Conservation (phyloP, 305 asterid genomes). For the Coffea humblotiana region DNA sequence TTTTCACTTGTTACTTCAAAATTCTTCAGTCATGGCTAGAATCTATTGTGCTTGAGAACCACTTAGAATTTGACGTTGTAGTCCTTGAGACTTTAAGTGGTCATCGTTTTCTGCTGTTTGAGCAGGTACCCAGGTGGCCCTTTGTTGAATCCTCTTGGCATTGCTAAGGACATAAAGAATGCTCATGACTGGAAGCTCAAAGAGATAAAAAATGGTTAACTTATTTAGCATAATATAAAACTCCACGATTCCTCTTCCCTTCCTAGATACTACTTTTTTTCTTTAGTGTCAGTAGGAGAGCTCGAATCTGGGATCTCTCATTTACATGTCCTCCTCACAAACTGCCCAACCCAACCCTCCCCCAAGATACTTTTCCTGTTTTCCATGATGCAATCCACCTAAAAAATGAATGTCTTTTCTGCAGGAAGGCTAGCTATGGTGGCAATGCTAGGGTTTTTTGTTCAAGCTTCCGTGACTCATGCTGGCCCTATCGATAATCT, state of each 20-base stretch:
- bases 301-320: too few relatives aligned
- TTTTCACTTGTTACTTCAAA: neutral
- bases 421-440: slow-evolving; percentile 90
- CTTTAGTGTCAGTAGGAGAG: too few relatives aligned
- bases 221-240: slow-evolving; percentile 1
- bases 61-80: neutral
- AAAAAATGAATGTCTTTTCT: neutral
- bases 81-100: neutral
- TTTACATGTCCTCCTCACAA: too few relatives aligned
- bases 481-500: slow-evolving; percentile 89
- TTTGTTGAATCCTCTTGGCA: slow-evolving; percentile 78
- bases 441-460: slow-evolving; percentile 81
- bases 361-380: neutral
- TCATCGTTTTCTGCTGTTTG: neutral
- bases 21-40: neutral
- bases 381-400: neutral
- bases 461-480: slow-evolving; percentile 83
- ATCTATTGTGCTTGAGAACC: neutral
- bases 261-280: neutral
- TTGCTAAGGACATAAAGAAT: slow-evolving; percentile 78
- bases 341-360: too few relatives aligned
- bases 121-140: slow-evolving; percentile 92
- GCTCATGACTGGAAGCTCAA: slow-evolving; percentile 86
- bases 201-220: slow-evolving; percentile 82
- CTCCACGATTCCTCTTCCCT: neutral